Evolutionary conservation across 2,329 filamentous ascomycete genomes (phyloP).

Genomic region (Sporothrix curviconia): DNA sequence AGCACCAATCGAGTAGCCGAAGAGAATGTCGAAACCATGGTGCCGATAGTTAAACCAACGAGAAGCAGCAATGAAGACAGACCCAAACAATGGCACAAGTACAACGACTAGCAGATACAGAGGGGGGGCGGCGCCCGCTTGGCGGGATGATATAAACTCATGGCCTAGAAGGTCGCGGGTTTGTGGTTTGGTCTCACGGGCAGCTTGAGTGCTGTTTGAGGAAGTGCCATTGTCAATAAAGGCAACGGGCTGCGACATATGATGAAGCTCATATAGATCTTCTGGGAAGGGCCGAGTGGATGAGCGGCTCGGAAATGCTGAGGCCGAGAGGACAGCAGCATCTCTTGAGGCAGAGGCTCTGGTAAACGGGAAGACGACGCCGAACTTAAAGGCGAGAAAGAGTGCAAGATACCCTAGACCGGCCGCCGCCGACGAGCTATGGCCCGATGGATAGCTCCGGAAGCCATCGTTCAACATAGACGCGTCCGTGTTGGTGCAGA

Average conservation of each 20-base stretch:
- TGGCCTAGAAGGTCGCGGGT: constrained; percentile 16
- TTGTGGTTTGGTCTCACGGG: not conserved
- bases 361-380: constrained; percentile 65
- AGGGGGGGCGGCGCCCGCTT: constrained; percentile 74
- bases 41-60: constrained; percentile 86
- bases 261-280: constrained; percentile 28
- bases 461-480: constrained; percentile 71
- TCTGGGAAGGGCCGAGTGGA: constrained; percentile 16
- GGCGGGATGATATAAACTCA: constrained; percentile 54
- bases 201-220: no score
- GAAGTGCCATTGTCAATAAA: constrained; percentile 20
- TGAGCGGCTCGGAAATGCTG: constrained; percentile 70
- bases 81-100: constrained; percentile 63
- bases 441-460: constrained; percentile 73
- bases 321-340: constrained; percentile 48
- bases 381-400: constrained; percentile 78
- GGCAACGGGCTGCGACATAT: constrained; percentile 23
- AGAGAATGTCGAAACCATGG: constrained; percentile 86
- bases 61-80: constrained; percentile 76
- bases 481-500: constrained; percentile 63
- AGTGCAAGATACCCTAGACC: constrained; percentile 81
- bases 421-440: constrained; percentile 67
- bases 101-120: constrained; percentile 67
- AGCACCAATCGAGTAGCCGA: constrained; percentile 73
- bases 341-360: constrained; percentile 43